Evolutionary conservation across 1,139 yeast genomes (phyloP).

Genomic region (Debaryomyces nepalensis): DNA sequence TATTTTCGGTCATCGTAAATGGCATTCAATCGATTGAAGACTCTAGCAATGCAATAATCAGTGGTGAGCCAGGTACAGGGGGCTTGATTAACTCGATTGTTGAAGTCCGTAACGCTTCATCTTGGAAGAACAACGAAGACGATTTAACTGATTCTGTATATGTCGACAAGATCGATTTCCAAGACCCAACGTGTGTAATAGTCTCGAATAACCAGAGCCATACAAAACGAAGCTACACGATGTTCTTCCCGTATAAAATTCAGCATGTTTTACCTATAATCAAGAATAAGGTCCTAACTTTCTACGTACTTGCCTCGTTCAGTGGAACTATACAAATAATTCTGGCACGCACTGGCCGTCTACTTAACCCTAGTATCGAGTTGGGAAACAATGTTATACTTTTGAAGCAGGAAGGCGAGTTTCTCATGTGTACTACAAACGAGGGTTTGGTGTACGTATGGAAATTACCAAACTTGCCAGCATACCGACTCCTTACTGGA

Average conservation of each 20-base stretch:
- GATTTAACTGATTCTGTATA: constrained; percentile 30
- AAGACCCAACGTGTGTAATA: constrained; percentile 49
- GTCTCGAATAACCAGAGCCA: constrained; percentile 30
- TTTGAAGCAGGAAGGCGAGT: constrained; percentile 54
- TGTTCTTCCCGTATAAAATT: constrained; percentile 48
- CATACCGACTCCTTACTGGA: constrained; percentile 25
- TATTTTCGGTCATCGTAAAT: constrained; percentile 42
- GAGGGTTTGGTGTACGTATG: constrained; percentile 55
- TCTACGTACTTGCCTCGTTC: constrained; percentile 70
- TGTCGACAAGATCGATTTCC: constrained; percentile 43
- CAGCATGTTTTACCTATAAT: constrained; percentile 47
- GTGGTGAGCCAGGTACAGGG: background rate
- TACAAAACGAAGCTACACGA: constrained; percentile 27
- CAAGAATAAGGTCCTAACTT: constrained; percentile 32
- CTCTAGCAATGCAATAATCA: constrained; percentile 5
- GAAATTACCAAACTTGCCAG: constrained; percentile 35
- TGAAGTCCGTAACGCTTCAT: constrained; percentile 50
- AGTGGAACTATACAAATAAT: constrained; percentile 73
- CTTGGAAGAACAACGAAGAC: constrained; percentile 43
- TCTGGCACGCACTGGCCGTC: constrained; percentile 61
- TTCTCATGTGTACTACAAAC: constrained; percentile 58
- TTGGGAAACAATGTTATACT: constrained; percentile 61
- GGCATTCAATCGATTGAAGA: constrained; percentile 30
- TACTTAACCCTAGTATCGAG: constrained; percentile 55
- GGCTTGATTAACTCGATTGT: constrained; percentile 24